Evolutionary conservation across 2,329 filamentous ascomycete species (phyloP), one percentile per base, ranked within the genome.

Genomic region (Colletotrichum sp.): DNA sequence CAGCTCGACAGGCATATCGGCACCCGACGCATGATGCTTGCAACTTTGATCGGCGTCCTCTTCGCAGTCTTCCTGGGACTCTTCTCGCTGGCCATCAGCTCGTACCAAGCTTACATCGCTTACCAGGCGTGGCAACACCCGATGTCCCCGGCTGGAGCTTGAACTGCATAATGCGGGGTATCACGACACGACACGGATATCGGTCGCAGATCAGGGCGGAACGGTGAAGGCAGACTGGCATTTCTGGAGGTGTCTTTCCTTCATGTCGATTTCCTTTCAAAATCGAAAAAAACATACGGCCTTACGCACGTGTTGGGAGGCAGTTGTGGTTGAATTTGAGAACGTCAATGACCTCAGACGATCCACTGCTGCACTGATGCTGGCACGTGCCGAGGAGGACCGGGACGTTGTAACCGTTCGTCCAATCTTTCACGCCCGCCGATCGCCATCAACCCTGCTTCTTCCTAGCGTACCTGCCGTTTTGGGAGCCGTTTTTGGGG

Each of bases 1-100:
- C 72, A 68, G 66, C 32, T 79, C 2, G 72, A 81, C 66, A 66
- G 79, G 16, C 76, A 75, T 34, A 80, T 78, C 66, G 76, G 79
- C 27, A 77, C 78, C 9, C 76, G 79, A 13, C 76, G 80, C 63
- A 68, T 78, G 34, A 80, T 80, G 80, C 78, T 81, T 79, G 80
- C 78, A 19, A 81, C 79, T 13, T 57, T 80, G 57, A 67, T 77
- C 5, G 79, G 79, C 4, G 72, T 80, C 3, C 27, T 78, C 5
- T 71, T 80, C 44, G 79, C 79, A 0, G 66, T 80, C 4, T 4
- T 79, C 1, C 73, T 80, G 3, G 79, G 79, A 4, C 25, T 77
- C 5, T 22, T 78, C 27, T 65, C 65, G 6, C 67, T 80, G 8
- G 68, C 30, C 9, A 72, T 80, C 13, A 77, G 77, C 34, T 65